Evolutionary conservation across 2,329 filamentous ascomycete genomes (phyloP).

Genomic region (Penicillium psychrosexuale): DNA sequence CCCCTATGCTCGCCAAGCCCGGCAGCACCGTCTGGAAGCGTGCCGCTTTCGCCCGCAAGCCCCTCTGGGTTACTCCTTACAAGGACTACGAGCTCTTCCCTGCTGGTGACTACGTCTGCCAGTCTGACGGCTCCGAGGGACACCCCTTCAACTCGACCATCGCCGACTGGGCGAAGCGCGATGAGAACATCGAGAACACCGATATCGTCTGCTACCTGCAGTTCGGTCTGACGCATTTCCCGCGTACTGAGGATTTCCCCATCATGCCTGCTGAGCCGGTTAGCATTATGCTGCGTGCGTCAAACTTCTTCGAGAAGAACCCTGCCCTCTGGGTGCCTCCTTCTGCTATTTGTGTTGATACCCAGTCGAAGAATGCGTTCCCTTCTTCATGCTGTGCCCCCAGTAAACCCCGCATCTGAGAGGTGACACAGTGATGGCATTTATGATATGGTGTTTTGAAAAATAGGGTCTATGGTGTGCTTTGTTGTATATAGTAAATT

Average conservation of each 20-base stretch:
- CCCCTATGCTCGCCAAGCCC: constrained; percentile 47
- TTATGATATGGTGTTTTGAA: constrained; percentile 2
- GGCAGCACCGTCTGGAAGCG: constrained; percentile 57
- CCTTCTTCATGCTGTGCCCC: constrained; percentile 21
- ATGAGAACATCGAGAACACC: constrained; percentile 54
- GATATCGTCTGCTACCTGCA: constrained; percentile 58
- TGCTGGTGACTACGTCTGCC: constrained; percentile 59
- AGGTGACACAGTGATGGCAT: not conserved
- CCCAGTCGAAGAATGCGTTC: constrained; percentile 28
- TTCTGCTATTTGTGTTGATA: constrained; percentile 30
- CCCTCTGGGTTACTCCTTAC: constrained; percentile 58
- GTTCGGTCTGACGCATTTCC: constrained; percentile 57
- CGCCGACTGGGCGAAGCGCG: constrained; percentile 37
- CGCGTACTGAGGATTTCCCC: constrained; percentile 53
- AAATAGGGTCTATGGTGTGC: not conserved
- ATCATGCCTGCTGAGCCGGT: constrained; percentile 59
- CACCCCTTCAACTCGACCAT: constrained; percentile 47
- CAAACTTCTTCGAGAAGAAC: constrained; percentile 59
- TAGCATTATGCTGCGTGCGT: constrained; percentile 56
- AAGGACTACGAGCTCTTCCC: constrained; percentile 59
- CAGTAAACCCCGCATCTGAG: constrained; percentile 21
- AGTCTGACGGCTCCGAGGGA: constrained; percentile 48
- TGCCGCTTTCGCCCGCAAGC: constrained; percentile 58
- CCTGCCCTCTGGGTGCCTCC: constrained; percentile 58
- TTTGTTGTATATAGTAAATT: constrained; percentile 14